Evolutionary conservation across 1,284 basidiomycete genomes (phyloP).

Genomic region (Vanrija sp.): DNA sequence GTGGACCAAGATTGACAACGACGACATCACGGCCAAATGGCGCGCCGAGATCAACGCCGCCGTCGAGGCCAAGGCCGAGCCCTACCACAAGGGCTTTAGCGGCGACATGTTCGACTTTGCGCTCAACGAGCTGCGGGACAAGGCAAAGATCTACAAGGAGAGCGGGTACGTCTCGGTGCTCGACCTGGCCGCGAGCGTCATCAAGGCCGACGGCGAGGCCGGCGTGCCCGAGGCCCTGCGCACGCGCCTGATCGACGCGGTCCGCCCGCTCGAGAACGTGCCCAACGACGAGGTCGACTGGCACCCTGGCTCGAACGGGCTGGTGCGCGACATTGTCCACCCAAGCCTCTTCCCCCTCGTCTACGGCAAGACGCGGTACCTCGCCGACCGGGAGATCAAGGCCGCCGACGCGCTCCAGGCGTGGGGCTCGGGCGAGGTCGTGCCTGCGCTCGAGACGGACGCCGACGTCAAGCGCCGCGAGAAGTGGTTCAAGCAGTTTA

Average conservation of each 20-base stretch:
- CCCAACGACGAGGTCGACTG: not conserved
- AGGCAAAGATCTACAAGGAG: not conserved
- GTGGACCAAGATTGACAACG: not conserved
- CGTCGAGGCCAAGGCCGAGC: not conserved
- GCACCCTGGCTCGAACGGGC: not conserved
- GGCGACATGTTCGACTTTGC: slow-evolving; percentile 3
- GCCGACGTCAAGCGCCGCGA: not conserved
- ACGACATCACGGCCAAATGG: slow-evolving; percentile 1
- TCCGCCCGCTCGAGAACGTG: not conserved
- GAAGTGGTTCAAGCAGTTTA: not conserved
- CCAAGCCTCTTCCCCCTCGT: slow-evolving; percentile 3
- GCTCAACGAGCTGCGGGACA: not conserved
- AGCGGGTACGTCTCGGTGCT: not conserved
- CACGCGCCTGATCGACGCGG: not conserved
- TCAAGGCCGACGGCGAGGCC: not conserved
- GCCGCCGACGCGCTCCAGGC: not conserved
- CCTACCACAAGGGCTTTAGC: not conserved
- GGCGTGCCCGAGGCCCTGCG: not conserved
- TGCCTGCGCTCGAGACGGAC: not conserved
- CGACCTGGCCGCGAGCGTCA: not conserved
- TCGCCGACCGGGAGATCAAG: not conserved
- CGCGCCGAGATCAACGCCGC: not conserved
- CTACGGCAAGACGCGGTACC: slow-evolving; percentile 2
- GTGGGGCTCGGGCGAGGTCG: not conserved
- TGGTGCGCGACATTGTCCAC: slow-evolving; percentile 5